These are phyloP conservation scores for Fusarium stilboides DNA, from an alignment of 2,329 filamentous ascomycete species.

Conservation along the genomic window DNA sequence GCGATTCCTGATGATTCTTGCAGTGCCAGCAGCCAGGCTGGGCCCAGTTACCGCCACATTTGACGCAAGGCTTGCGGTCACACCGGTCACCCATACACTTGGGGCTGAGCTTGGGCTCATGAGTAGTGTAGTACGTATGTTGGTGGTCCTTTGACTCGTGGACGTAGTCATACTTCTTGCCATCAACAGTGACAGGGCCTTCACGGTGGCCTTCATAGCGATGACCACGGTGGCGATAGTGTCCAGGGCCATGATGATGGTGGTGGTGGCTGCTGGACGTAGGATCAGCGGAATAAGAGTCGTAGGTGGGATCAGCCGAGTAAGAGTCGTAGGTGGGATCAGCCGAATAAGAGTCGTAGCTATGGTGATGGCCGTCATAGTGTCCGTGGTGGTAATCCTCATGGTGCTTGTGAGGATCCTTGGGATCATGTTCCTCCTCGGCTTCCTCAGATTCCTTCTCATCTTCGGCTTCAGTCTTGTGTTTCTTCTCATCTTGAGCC, in stretches of 20 bases:
- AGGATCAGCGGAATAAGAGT: constrained; percentile 10
- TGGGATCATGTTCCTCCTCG: constrained; percentile 5
- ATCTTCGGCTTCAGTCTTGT: not conserved
- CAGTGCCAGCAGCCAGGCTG: constrained; percentile 53
- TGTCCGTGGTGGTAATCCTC: constrained; percentile 10
- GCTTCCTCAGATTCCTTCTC: not conserved
- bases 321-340: not conserved
- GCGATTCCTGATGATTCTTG: constrained; percentile 45
- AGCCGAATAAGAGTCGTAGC: not conserved
- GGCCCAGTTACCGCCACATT: constrained; percentile 50
- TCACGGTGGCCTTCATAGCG: constrained; percentile 4
- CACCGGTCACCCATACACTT: constrained; percentile 43
- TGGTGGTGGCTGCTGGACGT: constrained; percentile 3
- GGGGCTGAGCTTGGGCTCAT: constrained; percentile 35
- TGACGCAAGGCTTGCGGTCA: constrained; percentile 47
- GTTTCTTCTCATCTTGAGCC: not conserved
- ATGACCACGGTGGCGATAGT: constrained; percentile 18
- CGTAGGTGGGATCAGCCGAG: not conserved
- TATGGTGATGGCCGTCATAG: constrained; percentile 5
- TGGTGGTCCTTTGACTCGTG: constrained; percentile 32
- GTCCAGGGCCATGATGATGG: constrained; percentile 5
- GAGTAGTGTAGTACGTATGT: constrained; percentile 22
- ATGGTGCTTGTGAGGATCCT: constrained; percentile 6
- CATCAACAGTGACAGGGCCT: constrained; percentile 5
- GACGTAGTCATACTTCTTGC: constrained; percentile 34